Base-by-base conservation (phyloP, 441 rosid species). In the Erodium texanum region DNA sequence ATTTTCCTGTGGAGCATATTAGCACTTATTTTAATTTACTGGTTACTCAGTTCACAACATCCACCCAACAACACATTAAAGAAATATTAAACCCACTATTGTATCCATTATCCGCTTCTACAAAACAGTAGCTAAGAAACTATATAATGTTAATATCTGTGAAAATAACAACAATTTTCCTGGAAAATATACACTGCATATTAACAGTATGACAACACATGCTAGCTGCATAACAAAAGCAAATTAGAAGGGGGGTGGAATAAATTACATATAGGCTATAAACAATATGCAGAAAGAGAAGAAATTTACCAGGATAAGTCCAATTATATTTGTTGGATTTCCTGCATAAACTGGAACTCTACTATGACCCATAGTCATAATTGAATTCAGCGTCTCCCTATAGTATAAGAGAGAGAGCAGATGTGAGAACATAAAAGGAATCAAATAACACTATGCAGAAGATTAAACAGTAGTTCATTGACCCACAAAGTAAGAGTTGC, bases 321-420 rank as follows among this genome's bases (percentile, higher is more conserved):
- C 97, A 48, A 92, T 89, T 75, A 89, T 86, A 81, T 92, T 92
- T 62, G 89, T 84, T 69, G 82, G 75, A 64, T 92, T 85, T 83
- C 87, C 92, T 72, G 84, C 84, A 79, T 83, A 87, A 62, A 91
- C 92, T 16, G 97, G 93, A 75, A 92, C 87, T 78, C 97, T 86
- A 87, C 97, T 92, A 74, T 92, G 97, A 29, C 97, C 97, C 82
- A 83, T 89, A 87, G 87, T 92, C 78, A 89, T 68, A 78, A 92
- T 83, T 81, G 83, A 62, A 78, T 71, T 84, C 96, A 92, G 87
- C 82, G 81, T 71, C 62, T 84, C 82, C 83, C 97, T 92, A 82
- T 22, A 84, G 16, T 56, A 77, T 38, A 54, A 65, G 56, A 18
- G 10, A 45, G 45, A 24, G 62, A 56, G 62, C 24, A 56, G 20